A percentile compares a stretch with the other conserved stretches of the same genome.
Conservation (phyloP, 2,329 filamentous ascomycete genomes). For the Pseudogymnoascus sp. region DNA sequence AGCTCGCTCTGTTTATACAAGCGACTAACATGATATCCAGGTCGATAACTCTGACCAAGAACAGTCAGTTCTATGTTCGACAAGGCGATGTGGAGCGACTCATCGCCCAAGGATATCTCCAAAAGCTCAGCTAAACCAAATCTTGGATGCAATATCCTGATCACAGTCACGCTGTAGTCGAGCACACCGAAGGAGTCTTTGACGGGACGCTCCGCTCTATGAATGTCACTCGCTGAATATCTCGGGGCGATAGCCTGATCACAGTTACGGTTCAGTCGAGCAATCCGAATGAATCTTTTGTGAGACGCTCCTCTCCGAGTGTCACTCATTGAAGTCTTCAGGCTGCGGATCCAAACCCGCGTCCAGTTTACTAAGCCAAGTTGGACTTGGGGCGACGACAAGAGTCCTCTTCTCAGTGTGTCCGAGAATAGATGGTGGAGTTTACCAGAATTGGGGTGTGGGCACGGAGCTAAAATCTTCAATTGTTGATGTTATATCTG, state of each 20-base stretch:
- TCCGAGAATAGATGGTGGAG: not conserved
- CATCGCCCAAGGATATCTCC: slow-evolving; percentile 89
- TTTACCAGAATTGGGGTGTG: not conserved
- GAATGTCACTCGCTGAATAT: not conserved
- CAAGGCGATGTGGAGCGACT: slow-evolving; percentile 92
- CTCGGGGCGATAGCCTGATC: not conserved
- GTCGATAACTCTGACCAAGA: slow-evolving; percentile 91
- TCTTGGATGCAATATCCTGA: not conserved
- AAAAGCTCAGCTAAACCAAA: slow-evolving; percentile 64
- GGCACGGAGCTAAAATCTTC: not conserved
- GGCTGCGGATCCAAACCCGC: not conserved
- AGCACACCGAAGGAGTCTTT: not conserved
- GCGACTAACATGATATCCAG: slow-evolving; percentile 36
- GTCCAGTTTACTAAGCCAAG: too few relatives aligned
- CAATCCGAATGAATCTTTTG: not conserved
- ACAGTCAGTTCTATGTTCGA: slow-evolving; percentile 94
- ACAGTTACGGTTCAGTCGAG: not conserved
- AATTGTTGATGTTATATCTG: not conserved
- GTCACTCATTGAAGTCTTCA: not conserved
- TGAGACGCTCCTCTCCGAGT: not conserved
- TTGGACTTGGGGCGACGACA: not conserved
- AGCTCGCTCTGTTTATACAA: slow-evolving; percentile 11
- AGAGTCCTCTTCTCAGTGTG: not conserved
- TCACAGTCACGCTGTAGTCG: not conserved
- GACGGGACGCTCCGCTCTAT: not conserved